Evolutionary conservation across 1,284 basidiomycete genomes (phyloP), one percentile per base, ranked within the genome.

Genomic region (Cryptococcus wingfieldii): DNA sequence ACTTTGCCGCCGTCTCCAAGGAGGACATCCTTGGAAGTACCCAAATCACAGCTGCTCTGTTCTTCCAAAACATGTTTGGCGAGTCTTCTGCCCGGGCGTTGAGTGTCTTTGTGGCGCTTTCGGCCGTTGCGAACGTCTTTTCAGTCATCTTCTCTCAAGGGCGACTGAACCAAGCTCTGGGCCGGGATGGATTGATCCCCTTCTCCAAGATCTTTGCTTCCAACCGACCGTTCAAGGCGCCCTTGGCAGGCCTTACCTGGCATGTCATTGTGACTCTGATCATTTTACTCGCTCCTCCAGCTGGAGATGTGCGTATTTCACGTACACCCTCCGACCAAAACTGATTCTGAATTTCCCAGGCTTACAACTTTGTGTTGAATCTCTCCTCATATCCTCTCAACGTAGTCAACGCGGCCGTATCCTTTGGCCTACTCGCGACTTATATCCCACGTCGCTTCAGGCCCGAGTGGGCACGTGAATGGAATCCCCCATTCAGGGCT

Each of bases 221-320:
- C 49, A 70, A 66, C 51, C 47, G 59, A 34, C 73, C 74, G 6
- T 74, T 76, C 59, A 68, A 68, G 43, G 68, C 72, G 23, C 74
- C 65, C 9, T 59, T 80, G 16, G 80, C 75, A 0, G 79, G 80
- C 6, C 71, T 82, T 47, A 63, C 79, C 10, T 66, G 82, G 38
- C 80, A 81, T 60, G 83, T 78, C 73, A 50, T 76, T 16, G 64
- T 83, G 12, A 81, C 81, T 0, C 67, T 80, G 16, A 77, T 83
- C 59, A 78, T 84, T 49, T 80, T 85, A 61, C 68, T 83, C 27
- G 80, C 77, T 0, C 80, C 81, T 19, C 83, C 83, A 1, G 77
- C 80, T 19, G 80, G 80, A 45, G 81, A 82, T 64, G 81, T 53
- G 38, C 38, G 51, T 53, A 34, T 34, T 34, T 3, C 6, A 8